A percentile compares a stretch with the other conserved stretches of the same genome.
phyloP scores from a whole-genome alignment of 1,284 basidiomycete genomes.

The Trichosporon coremiiforme region DNA sequence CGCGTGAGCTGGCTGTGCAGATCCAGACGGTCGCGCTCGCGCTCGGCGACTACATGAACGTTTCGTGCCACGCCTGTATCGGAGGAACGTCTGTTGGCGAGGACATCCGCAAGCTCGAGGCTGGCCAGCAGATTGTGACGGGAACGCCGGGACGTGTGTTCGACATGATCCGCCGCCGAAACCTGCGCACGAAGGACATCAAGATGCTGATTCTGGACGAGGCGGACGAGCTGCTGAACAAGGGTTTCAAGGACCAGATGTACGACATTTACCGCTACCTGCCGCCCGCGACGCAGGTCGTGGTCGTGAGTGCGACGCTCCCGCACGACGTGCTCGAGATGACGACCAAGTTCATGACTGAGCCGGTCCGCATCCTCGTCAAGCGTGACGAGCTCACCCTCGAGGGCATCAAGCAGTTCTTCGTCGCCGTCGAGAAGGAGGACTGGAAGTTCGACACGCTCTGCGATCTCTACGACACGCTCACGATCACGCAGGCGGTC shows the following conservation, averaged over 20 bases:
- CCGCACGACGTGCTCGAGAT: conserved; percentile 99
- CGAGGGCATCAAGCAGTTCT: conserved; percentile 99
- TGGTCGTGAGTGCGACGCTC: conserved; percentile 90
- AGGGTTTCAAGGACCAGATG: conserved; percentile 99
- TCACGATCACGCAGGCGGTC: conserved; percentile 99
- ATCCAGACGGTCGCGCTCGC: conserved; percentile 98
- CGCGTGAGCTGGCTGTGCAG: conserved; percentile 93
- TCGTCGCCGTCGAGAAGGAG: conserved; percentile 99
- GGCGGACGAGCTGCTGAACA: conserved; percentile 95
- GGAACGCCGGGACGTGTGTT: conserved; percentile 98
- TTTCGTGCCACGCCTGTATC: conserved; percentile 98
- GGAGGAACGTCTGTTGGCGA: conserved; percentile 97
- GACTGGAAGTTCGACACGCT: conserved; percentile 99
- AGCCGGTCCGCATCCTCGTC: conserved; percentile 91
- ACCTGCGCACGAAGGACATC: conserved; percentile 94
- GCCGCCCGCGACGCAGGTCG: conserved; percentile 96
- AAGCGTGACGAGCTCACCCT: conserved; percentile 99
- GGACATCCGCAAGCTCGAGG: conserved; percentile 97
- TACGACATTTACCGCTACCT: conserved; percentile 99
- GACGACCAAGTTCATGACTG: conserved; percentile 99
- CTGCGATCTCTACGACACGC: conserved; percentile 96
- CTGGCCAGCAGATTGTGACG: conserved; percentile 96
- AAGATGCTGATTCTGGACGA: conserved; percentile 99
- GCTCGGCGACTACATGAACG: conserved; percentile 98
- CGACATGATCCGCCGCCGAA: conserved; percentile 97